Conservation (phyloP, 1,284 basidiomycete genomes). For the Tremellales sp. region DNA sequence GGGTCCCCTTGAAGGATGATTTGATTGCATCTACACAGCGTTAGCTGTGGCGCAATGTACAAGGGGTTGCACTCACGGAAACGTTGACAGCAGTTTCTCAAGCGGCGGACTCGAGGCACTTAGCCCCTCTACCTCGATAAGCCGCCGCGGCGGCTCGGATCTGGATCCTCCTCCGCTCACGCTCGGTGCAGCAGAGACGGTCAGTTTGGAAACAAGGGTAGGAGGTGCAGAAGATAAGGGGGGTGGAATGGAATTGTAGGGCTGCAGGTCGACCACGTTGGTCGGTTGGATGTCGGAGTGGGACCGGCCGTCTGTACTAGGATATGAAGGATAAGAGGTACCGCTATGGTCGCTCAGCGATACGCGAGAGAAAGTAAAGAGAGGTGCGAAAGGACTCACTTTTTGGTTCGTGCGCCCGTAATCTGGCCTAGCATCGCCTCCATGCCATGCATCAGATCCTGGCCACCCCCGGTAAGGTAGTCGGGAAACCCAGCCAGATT, state of each 20-base stretch:
- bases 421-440: neutral
- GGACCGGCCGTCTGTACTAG: neutral
- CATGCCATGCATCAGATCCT: neutral
- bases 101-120: conserved; percentile 18
- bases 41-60: conserved; percentile 5
- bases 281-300: conserved; percentile 3
- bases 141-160: conserved; percentile 40
- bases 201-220: conserved; percentile 3
- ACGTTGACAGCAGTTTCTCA: conserved; percentile 26
- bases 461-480: too few relatives aligned
- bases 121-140: conserved; percentile 34
- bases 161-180: conserved; percentile 26
- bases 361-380: neutral
- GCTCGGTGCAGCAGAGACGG: conserved; percentile 12
- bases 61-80: conserved; percentile 11
- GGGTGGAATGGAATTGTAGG: conserved; percentile 3
- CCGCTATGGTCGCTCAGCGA: neutral
- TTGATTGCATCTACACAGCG: conserved; percentile 25
- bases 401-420: conserved; percentile 2
- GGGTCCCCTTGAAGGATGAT: conserved; percentile 45
- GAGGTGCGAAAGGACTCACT: conserved; percentile 14
- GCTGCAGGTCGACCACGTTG: conserved; percentile 7
- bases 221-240: conserved; percentile 2
- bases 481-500: too few relatives aligned
- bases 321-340: neutral